Percentiles rank a stretch among this genome's conserved stretches.
phyloP scores from a whole-genome alignment of 768 basidiomycete species.

The Suillus alpinus region DNA sequence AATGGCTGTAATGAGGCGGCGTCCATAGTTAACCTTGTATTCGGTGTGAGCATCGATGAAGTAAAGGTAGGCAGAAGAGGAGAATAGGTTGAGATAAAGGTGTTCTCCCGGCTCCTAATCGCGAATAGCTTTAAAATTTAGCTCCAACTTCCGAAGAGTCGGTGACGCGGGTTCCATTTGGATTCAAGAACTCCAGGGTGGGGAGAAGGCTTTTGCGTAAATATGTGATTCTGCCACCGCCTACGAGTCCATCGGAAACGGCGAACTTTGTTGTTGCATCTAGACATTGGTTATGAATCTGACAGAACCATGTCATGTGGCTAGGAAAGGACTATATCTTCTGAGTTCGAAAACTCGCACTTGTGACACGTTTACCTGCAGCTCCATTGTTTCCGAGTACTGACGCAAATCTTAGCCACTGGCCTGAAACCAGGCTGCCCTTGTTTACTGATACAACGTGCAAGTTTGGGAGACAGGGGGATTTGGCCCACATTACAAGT shows the following conservation, averaged over 20 bases:
- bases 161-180: neutral
- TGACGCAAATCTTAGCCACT: neutral
- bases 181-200: neutral
- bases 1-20: neutral
- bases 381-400: neutral
- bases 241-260: neutral
- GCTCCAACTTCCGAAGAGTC: too few species aligned
- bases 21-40: neutral
- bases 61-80: neutral
- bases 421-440: neutral
- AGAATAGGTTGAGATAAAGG: too few species aligned
- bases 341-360: neutral
- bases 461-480: neutral
- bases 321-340: neutral
- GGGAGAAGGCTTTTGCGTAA: too few species aligned
- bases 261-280: neutral
- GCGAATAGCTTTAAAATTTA: too few species aligned
- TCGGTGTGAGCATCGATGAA: neutral
- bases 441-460: neutral
- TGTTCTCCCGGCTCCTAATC: too few species aligned
- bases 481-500: neutral
- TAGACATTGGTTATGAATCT: neutral
- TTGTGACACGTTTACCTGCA: neutral
- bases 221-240: neutral
- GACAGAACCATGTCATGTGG: too few species aligned